Percentiles rank a stretch among this genome's conserved stretches.
Conservation (phyloP, 306 rosid species). For the Pyrus betulifolia region DNA sequence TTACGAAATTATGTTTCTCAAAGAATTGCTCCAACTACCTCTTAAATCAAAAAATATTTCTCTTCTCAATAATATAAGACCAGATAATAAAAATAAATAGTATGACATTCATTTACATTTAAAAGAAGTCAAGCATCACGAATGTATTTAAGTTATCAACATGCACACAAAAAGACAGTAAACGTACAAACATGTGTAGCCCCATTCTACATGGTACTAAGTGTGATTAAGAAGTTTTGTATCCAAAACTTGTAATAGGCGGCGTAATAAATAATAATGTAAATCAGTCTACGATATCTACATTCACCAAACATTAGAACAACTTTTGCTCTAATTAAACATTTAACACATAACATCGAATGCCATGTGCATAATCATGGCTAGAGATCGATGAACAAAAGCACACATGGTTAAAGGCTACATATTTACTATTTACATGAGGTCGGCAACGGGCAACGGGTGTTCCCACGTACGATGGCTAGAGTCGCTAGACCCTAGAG, state of each 20-base stretch:
- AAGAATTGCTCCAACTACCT: background rate
- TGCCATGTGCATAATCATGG: background rate
- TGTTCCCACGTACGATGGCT: conserved; percentile 33
- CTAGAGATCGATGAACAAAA: background rate
- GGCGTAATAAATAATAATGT: no score
- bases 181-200: no score
- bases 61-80: background rate
- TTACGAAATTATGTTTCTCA: background rate
- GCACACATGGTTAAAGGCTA: background rate
- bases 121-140: no score
- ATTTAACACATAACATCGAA: background rate
- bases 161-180: no score
- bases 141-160: no score
- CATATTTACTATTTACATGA: background rate
- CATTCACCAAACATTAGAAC: background rate
- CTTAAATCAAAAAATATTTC: background rate
- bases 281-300: background rate
- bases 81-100: no score
- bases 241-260: no score
- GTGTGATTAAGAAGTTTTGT: no score
- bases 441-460: conserved; percentile 9
- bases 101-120: no score
- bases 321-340: background rate
- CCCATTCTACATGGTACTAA: no score
- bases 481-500: background rate